These are phyloP conservation scores for Quercus parvula DNA, from an alignment of 306 rosid genomes.

Conservation along the genomic window DNA sequence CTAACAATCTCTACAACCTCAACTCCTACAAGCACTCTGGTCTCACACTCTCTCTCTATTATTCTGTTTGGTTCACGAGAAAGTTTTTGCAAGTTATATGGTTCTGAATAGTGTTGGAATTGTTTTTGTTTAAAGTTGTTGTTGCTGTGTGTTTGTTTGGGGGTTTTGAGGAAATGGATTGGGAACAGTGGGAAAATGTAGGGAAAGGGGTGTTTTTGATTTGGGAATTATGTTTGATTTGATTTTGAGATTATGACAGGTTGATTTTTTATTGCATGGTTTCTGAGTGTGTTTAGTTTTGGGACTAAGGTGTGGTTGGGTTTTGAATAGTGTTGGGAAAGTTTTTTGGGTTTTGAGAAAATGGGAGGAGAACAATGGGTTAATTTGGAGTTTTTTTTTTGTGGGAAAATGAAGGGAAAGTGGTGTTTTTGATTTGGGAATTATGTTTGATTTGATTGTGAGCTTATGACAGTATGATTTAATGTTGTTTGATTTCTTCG, in stretches of 20 bases:
- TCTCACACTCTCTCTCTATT: not conserved
- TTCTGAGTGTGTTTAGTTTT: too few relatives aligned
- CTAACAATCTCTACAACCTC: slow-evolving; percentile 81
- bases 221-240: not conserved
- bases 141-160: not conserved
- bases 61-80: not conserved
- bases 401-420: not conserved
- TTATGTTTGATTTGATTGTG: not conserved
- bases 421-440: not conserved
- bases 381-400: not conserved
- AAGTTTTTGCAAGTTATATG: too few relatives aligned
- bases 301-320: too few relatives aligned
- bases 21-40: slow-evolving; percentile 82
- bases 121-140: not conserved
- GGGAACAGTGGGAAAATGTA: too few relatives aligned
- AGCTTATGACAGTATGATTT: not conserved
- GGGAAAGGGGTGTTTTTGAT: not conserved
- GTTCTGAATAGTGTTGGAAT: too few relatives aligned
- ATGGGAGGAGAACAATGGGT: not conserved
- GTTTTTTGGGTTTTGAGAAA: not conserved
- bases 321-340: not conserved
- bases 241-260: too few relatives aligned
- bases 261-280: too few relatives aligned
- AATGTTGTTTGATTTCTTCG: too few relatives aligned
- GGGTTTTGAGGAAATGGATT: not conserved